Evolutionary conservation across 78 protist genomes (phyloP).

Genomic region (Ministeria vibrans): DNA sequence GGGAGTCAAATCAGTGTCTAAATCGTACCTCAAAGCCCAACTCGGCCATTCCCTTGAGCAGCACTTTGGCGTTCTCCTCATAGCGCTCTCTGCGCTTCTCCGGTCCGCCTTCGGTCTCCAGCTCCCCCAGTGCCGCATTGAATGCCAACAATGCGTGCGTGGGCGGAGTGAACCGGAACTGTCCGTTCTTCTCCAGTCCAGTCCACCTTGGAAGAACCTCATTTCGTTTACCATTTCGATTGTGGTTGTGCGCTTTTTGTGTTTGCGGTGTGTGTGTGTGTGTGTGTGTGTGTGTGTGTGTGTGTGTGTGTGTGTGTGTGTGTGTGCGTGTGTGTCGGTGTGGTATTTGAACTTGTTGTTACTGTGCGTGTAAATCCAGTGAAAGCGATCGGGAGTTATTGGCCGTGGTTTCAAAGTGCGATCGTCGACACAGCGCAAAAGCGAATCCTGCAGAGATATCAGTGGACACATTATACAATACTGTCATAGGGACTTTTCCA

Average conservation of each 20-base stretch:
- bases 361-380: conserved; percentile 31
- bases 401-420: neutral
- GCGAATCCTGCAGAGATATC: too few relatives aligned
- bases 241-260: too few relatives aligned
- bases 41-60: conserved; percentile 10
- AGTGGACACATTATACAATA: too few relatives aligned
- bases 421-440: neutral
- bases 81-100: conserved; percentile 24
- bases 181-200: conserved; percentile 33
- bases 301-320: too few relatives aligned
- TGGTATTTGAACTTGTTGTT: too few relatives aligned
- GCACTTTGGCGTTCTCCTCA: neutral
- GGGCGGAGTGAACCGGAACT: conserved; percentile 48
- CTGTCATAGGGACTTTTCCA: too few relatives aligned
- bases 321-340: too few relatives aligned
- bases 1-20: neutral
- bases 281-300: too few relatives aligned
- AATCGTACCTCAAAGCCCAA: conserved; percentile 16
- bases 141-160: conserved; percentile 37
- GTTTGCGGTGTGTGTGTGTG: too few relatives aligned
- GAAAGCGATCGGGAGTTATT: conserved; percentile 25
- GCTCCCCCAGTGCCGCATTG: conserved; percentile 34
- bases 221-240: too few relatives aligned
- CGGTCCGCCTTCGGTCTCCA: conserved; percentile 34
- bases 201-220: too few relatives aligned